Percentiles rank a stretch among this genome's conserved stretches.
Evolutionary conservation across 306 rosid species (phyloP).

Genomic region (Castanopsis chinensis): DNA sequence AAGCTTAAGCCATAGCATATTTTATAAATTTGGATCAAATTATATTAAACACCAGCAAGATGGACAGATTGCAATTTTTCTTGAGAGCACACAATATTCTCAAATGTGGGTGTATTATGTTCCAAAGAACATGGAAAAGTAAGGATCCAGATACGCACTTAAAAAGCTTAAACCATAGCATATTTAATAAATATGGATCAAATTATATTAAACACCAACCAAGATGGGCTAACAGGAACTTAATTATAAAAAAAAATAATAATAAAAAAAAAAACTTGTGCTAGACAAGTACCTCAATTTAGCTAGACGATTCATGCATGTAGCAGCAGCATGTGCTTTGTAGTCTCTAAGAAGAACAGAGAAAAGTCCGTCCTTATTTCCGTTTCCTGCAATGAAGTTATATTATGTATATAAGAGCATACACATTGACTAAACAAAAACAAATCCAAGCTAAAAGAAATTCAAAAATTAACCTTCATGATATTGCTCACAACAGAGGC

Average conservation of each 20-base stretch:
- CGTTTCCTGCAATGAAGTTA: conserved; percentile 59
- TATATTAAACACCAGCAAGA: conserved; percentile 20
- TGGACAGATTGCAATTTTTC: neutral
- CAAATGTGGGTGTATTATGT: too few species aligned
- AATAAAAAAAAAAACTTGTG: neutral
- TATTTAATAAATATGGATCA: neutral
- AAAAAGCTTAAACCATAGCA: neutral
- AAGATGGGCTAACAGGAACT: conserved; percentile 6
- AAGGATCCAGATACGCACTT: neutral
- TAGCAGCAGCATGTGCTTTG: conserved; percentile 86
- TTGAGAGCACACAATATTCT: too few species aligned
- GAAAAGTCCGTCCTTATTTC: conserved; percentile 94
- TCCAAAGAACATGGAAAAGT: neutral
- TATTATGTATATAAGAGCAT: neutral
- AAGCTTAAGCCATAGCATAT: neutral
- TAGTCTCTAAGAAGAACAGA: conserved; percentile 93
- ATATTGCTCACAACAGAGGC: neutral
- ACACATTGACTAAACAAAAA: neutral
- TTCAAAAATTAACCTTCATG: neutral
- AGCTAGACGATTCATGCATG: conserved; percentile 95
- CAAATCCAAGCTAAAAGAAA: neutral
- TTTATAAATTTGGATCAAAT: neutral
- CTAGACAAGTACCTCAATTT: conserved; percentile 69
- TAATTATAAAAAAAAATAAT: too few species aligned
- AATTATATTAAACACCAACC: conserved; percentile 17